A percentile compares a stretch with the other conserved stretches of the same genome.
These are phyloP conservation scores for Pyricularia grisea DNA, from an alignment of 2,329 filamentous ascomycete species.

Conservation along the genomic window DNA sequence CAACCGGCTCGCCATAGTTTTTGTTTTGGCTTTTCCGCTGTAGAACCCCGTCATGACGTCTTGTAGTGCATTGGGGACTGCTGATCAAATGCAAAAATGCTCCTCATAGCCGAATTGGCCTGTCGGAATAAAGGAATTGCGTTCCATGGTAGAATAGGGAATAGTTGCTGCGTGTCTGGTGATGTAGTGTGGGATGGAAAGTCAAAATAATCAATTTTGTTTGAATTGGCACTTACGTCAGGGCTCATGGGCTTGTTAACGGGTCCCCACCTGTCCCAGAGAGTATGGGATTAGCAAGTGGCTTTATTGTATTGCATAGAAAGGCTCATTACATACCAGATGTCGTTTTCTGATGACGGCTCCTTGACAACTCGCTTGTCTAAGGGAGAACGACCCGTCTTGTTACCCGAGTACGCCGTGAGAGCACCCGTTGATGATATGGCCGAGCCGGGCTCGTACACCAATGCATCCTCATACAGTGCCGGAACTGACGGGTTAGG, in stretches of 20 bases:
- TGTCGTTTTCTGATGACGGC: conserved; percentile 73
- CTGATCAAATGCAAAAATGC: neutral
- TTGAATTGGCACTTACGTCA: conserved; percentile 57
- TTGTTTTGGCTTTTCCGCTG: neutral
- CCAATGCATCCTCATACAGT: conserved; percentile 97
- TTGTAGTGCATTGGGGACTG: neutral
- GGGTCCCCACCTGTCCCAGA: conserved; percentile 64
- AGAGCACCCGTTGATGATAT: conserved; percentile 93
- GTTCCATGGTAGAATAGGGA: neutral
- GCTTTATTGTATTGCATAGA: neutral
- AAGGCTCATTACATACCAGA: conserved; percentile 55
- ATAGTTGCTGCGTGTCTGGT: neutral
- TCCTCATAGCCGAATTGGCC: neutral
- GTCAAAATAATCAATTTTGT: neutral
- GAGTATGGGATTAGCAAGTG: conserved; percentile 4
- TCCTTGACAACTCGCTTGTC: conserved; percentile 98
- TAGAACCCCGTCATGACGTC: neutral
- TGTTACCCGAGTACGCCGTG: conserved; percentile 94
- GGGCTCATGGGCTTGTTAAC: conserved; percentile 98
- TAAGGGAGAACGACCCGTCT: conserved; percentile 91
- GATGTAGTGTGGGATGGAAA: neutral
- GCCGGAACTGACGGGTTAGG: conserved; percentile 93
- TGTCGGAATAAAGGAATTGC: neutral
- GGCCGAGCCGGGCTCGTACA: conserved; percentile 92
- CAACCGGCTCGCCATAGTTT: neutral